A percentile compares a stretch with the other conserved stretches of the same genome.
phyloP scores from a whole-genome alignment of 306 rosid genomes.

The Sphenostylis stenocarpa region DNA sequence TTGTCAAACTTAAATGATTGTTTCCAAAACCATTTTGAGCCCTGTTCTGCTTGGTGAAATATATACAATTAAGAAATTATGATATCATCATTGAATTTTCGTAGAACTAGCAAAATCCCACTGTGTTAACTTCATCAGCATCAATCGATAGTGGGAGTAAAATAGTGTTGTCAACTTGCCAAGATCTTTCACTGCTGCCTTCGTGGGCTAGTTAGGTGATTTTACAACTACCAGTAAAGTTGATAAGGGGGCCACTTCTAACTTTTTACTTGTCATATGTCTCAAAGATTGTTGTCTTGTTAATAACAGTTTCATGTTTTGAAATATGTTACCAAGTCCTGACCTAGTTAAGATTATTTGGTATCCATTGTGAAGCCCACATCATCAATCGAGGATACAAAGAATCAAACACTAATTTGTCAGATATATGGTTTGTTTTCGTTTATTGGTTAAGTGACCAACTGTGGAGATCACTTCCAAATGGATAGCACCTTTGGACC shows the following conservation, averaged over 20 bases:
- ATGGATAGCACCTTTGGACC: neutral
- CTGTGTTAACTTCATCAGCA: neutral
- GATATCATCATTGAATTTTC: neutral
- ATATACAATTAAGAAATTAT: neutral
- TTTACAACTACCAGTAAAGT: neutral
- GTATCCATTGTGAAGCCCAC: neutral
- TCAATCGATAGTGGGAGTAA: neutral
- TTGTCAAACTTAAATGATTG: neutral
- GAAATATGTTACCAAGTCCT: constrained; percentile 2
- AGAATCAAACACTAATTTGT: neutral
- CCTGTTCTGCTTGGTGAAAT: neutral
- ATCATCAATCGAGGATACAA: constrained; percentile 8
- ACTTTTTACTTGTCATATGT: neutral
- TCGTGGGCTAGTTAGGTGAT: neutral
- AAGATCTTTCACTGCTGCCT: neutral
- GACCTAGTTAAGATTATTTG: neutral
- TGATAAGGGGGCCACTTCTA: neutral
- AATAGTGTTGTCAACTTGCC: constrained; percentile 1
- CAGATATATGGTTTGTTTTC: neutral
- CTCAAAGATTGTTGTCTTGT: neutral
- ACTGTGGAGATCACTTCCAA: neutral
- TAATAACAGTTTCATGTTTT: neutral
- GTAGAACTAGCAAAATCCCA: constrained; percentile 2
- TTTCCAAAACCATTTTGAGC: constrained; percentile 1
- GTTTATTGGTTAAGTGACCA: constrained; percentile 8